A percentile compares a stretch with the other conserved stretches of the same genome.
Evolutionary conservation across 305 asterid species (phyloP).

Genomic region (Nicotiana rustica): DNA sequence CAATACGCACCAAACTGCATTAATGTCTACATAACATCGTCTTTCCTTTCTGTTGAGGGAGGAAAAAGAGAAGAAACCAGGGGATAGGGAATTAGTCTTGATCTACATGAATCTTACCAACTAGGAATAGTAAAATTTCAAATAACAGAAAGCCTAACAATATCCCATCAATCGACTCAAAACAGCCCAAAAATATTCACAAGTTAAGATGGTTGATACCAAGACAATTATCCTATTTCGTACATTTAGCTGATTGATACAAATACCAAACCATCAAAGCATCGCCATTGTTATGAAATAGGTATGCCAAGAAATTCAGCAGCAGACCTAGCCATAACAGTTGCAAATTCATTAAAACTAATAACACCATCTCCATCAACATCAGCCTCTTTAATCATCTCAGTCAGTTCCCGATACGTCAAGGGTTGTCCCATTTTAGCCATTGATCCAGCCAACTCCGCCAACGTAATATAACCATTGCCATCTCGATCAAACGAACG

Average conservation of each 20-base stretch:
- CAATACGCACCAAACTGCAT: too few species aligned
- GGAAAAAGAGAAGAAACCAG: background rate
- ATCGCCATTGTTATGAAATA: constrained; percentile 18
- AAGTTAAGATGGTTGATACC: background rate
- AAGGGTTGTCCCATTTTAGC: constrained; percentile 69
- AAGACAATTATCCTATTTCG: background rate
- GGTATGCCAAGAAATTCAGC: constrained; percentile 54
- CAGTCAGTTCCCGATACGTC: constrained; percentile 58
- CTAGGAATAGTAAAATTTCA: background rate
- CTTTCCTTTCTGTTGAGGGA: background rate
- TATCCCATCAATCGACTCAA: background rate
- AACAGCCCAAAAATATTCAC: background rate
- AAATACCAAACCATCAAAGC: background rate
- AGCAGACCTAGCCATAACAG: constrained; percentile 56
- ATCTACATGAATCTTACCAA: background rate
- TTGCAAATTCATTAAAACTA: constrained; percentile 62
- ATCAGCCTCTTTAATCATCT: constrained; percentile 69
- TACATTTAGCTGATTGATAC: background rate
- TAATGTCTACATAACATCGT: too few species aligned
- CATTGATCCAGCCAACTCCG: constrained; percentile 67
- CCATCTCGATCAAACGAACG: constrained; percentile 66
- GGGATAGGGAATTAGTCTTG: background rate
- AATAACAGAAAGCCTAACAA: background rate
- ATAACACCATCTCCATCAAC: constrained; percentile 69
- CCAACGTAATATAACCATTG: constrained; percentile 62